Evolutionary conservation across 202 grass and related monocot species (phyloP), one percentile per base, ranked within the genome.

Genomic region (Cymbopogon flexuosus): DNA sequence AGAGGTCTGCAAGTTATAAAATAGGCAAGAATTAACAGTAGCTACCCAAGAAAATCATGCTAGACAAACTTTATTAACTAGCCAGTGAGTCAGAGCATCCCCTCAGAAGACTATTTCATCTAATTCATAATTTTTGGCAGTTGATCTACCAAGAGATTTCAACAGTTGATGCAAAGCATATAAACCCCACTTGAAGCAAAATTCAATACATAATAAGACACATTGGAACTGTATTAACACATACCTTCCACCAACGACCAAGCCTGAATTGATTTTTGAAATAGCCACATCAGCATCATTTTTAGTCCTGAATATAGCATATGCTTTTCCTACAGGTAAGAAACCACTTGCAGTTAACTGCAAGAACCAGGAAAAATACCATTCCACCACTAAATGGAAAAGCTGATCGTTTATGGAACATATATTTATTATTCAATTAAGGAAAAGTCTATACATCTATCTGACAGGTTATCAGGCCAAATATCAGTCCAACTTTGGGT

Each of bases 221-320:
- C 67, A 58, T 13, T 54, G 54, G 33, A 16, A 65, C 33, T 68
- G 18, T 75, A 79, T 81, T 59, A 62, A 88, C 8, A 27, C 51
- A 45, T 91, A 99, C 96, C 96, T 95, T 90, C 92, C 96, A 87
- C 81, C 29, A 23, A 91, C 80, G 45, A 96, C 78, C 82, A 88
- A 87, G 62, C 78, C 87, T 59, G 85, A 78, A 85, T 87, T 96
- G 73, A 96, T 89, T 79, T 88, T 87, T 75, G 83, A 78, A 73
- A 96, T 71, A 82, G 87, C 92, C 14, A 2, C 0, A 18, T 93
- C 89, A 75, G 96, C 96, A 62, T 40, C 85, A 49, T 29, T 75
- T 80, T 78, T 91, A 65, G 22, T 87, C 35, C 12, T 89, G 83
- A 99, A 99, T 78, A 93, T 83, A 76, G 83, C 87, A 79, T 99